A percentile compares a stretch with the other conserved stretches of the same genome.
These are phyloP conservation scores for Prunus mume DNA, from an alignment of 306 rosid species.

Conservation along the genomic window DNA sequence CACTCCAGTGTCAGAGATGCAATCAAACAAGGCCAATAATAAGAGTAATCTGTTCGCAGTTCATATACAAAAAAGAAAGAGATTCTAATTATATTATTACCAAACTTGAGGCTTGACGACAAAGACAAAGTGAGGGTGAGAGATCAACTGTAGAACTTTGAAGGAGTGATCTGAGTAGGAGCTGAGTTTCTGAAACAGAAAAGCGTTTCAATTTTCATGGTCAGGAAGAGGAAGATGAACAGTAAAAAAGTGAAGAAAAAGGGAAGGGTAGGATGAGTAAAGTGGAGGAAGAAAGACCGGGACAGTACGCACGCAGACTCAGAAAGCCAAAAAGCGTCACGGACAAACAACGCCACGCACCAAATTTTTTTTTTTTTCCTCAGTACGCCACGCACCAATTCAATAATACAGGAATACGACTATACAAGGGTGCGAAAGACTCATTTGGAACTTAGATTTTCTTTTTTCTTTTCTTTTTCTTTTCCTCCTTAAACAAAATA, in stretches of 20 bases:
- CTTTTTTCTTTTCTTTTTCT: no score
- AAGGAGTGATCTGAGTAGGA: constrained; percentile 16
- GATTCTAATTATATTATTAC: not conserved
- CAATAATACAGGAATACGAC: not conserved
- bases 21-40: not conserved
- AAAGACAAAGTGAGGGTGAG: not conserved
- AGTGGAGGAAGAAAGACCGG: constrained; percentile 3
- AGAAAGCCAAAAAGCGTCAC: constrained; percentile 24
- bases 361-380: no score
- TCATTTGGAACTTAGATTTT: not conserved
- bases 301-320: not conserved
- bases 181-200: constrained; percentile 6
- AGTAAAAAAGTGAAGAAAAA: not conserved
- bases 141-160: constrained; percentile 27
- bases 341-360: constrained; percentile 38
- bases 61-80: not conserved
- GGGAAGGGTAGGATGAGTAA: not conserved
- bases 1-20: not conserved
- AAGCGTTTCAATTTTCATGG: constrained; percentile 9
- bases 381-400: not conserved
- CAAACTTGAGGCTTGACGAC: constrained; percentile 3
- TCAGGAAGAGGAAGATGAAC: not conserved
- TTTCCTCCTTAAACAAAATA: not conserved
- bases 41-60: not conserved
- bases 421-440: not conserved